Base-by-base conservation (phyloP, 2,329 filamentous ascomycete genomes). In the Alternaria triticimaculans region DNA sequence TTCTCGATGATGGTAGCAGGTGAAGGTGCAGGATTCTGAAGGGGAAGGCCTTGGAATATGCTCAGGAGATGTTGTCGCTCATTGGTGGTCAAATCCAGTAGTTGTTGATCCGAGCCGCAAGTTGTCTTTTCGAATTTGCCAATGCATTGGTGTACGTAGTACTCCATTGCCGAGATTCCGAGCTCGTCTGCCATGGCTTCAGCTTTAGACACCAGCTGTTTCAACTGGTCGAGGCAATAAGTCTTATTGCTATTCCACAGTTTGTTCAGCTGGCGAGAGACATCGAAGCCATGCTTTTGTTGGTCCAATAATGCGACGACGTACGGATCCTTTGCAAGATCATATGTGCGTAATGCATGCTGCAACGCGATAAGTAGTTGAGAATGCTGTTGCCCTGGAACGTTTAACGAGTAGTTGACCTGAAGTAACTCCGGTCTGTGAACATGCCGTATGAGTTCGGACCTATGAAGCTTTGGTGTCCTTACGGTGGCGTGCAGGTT, bases 401-500 rank as follows among this genome's bases (percentile, higher is more conserved):
- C 28, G 33, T 45, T 58, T 76, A 82, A 12, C 3, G 62, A 49
- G 46, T 76, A 78, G 5, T 72, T 64, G 10, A 86, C 67, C 28
- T 72, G 79, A 9, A 77, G 58, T 33, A 94, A 79, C 10, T 82
- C 74, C 2, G 93, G 93, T n/a, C 83, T 87, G 68, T 93, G 89
- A 3, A 91, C 89, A 69, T 88, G 85, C 18, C 83, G 82, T n/a
- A 92, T 76, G 4, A 97, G 85, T 67, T 96, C 92, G 12, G 87
- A 85, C 2, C 91, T 86, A 73, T 94, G 87, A 2, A 86, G 72
- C 3, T 87, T 90, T 0, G 94, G 94, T 1, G 90, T 90, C 63
- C 85, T 87, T 67, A 90, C 92, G 30, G 87, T 82, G 1, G 92
- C 87, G 75, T 94, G 86, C 46, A 97, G 81, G 44, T 91, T 92